Base-by-base conservation (phyloP, 345 rosid species). In the Eucalyptus pumila region DNA sequence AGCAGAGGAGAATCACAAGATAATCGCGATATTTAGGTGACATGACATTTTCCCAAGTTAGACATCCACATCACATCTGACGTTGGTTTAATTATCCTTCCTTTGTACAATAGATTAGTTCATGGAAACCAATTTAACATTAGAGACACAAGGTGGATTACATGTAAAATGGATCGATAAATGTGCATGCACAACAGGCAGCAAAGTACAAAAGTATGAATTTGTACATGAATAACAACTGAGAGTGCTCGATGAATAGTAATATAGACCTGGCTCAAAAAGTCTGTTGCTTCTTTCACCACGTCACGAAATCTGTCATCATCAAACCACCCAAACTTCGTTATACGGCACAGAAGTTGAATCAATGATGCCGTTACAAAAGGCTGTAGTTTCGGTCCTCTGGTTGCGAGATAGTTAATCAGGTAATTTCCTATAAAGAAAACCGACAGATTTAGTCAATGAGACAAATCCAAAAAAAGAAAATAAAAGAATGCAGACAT, bases 321-420 rank as follows among this genome's bases (percentile, higher is more conserved):
- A 90, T 98, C 99, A 87, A 97, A 95, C 99, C 99, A 98, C 87
- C 99, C 99, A 91, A 97, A 98, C 94, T 98, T 98, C 26, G 99
- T 97, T 90, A 98, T 94, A 85, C 99, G 95, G 86, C 98, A 97
- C 89, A 98, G 90, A 88, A 98, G 97, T 91, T 95, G 99, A 91
- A 98, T 95, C 90, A 98, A 92, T 42, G 99, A 98, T 17, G 97
- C 92, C 58, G 93, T 95, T 51, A 98, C 99, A 91, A 96, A 98
- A 32, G 96, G 89, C 92, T 96, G 97, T 94, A 98, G 89, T 88
- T 96, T 92, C 8, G 99, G 99, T 87, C 99, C 99, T 93, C 99
- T 93, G 50, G 96, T 94, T 14, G 97, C 99, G 89, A 98, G 94
- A 94, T 98, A 98, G 90, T 93, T 96, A 52, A 98, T 92, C 86